These are phyloP conservation scores for Somion occarium DNA, from an alignment of 1,284 basidiomycete species.

Conservation along the genomic window DNA sequence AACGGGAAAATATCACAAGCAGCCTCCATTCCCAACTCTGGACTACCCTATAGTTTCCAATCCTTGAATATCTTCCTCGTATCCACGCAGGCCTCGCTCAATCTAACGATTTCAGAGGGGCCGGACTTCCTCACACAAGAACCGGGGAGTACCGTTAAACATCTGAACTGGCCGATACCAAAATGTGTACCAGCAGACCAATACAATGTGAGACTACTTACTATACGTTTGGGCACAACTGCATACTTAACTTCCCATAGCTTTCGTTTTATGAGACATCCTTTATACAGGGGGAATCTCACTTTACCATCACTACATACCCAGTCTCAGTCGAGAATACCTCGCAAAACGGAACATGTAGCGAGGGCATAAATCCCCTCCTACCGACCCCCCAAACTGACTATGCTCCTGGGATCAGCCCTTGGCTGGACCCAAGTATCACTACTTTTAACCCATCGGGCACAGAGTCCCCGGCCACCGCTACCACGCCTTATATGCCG, in stretches of 20 bases:
- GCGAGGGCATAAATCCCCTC: conserved; percentile 27
- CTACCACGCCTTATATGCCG: not conserved
- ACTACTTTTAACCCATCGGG: not conserved
- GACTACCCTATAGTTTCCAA: conserved; percentile 34
- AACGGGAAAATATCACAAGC: conserved; percentile 36
- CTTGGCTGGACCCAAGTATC: conserved; percentile 12
- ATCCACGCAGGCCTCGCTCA: conserved; percentile 35
- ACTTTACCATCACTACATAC: conserved; percentile 42
- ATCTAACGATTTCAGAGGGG: conserved; percentile 42
- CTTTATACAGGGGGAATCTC: conserved; percentile 30
- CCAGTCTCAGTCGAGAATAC: conserved; percentile 37
- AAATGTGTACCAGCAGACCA: conserved; percentile 38
- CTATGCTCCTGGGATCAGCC: conserved; percentile 20
- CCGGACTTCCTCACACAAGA: conserved; percentile 37
- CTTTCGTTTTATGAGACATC: conserved; percentile 46
- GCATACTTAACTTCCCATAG: conserved; percentile 21
- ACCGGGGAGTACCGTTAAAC: conserved; percentile 43
- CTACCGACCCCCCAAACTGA: conserved; percentile 32
- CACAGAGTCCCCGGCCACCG: not conserved
- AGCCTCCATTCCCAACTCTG: conserved; percentile 32
- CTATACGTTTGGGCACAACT: not conserved
- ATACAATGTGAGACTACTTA: conserved; percentile 39
- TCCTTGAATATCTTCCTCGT: conserved; percentile 45
- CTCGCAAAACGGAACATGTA: conserved; percentile 21
- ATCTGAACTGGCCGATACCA: conserved; percentile 41